phyloP scores from a whole-genome alignment of 2,329 filamentous ascomycete species.

The Mariannaea sp. region DNA sequence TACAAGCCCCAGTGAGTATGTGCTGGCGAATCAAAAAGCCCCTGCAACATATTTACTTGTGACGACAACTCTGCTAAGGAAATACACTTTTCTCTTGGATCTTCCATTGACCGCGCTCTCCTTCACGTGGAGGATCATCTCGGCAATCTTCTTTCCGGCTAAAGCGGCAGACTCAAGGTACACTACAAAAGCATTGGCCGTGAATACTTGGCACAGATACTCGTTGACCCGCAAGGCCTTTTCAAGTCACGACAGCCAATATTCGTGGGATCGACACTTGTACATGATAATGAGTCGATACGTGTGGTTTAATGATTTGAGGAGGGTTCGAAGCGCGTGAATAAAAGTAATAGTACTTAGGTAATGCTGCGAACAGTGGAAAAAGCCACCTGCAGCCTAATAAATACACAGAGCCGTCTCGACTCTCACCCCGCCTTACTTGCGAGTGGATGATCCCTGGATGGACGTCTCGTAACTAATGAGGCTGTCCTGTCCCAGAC shows the following conservation, averaged over 20 bases:
- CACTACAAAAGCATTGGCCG: background rate
- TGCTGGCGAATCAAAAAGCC: background rate
- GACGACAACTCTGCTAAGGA: background rate
- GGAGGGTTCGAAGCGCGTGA: background rate
- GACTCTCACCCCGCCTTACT: too few relatives aligned
- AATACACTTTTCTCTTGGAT: background rate
- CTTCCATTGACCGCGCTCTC: background rate
- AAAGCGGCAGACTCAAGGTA: background rate
- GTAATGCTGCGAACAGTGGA: background rate
- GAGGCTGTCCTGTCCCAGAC: too few relatives aligned
- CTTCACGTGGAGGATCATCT: background rate
- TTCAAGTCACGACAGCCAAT: background rate
- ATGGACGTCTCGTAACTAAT: too few relatives aligned
- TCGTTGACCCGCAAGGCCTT: background rate
- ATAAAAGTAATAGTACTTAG: background rate
- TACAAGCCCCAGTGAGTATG: background rate
- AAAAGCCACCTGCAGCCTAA: background rate
- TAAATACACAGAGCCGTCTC: too few relatives aligned
- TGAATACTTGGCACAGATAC: background rate
- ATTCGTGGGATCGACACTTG: background rate
- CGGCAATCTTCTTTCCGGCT: background rate
- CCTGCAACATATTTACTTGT: background rate
- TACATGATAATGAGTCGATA: background rate
- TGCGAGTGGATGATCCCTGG: too few relatives aligned
- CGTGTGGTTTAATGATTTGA: slow-evolving; percentile 4